Percentiles rank a stretch among this genome's conserved stretches.
phyloP scores from a whole-genome alignment of 805 yeast genomes.

The Saccharomycopsis guyanensis region DNA sequence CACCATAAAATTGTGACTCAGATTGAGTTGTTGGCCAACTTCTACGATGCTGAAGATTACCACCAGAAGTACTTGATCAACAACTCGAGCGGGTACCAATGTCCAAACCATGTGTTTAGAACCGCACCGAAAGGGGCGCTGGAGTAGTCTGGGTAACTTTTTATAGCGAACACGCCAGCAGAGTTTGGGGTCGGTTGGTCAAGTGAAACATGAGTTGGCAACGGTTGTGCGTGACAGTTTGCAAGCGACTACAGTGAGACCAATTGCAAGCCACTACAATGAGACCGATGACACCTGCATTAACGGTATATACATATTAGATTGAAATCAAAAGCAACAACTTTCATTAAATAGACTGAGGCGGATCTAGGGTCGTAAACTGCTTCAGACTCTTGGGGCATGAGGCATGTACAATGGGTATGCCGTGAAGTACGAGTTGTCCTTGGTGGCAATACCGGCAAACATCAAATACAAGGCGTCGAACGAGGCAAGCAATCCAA shows the following conservation, averaged over 20 bases:
- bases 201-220: too few relatives aligned
- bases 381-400: constrained; percentile 18
- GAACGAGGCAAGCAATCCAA: constrained; percentile 45
- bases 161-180: too few relatives aligned
- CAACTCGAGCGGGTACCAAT: constrained; percentile 82
- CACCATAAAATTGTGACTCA: constrained; percentile 58
- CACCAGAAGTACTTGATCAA: constrained; percentile 77
- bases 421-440: constrained; percentile 46
- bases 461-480: constrained; percentile 53
- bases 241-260: too few relatives aligned
- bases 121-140: constrained; percentile 16
- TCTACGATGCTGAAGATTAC: constrained; percentile 93
- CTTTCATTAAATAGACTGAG: neutral
- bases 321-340: too few relatives aligned
- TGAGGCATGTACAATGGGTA: constrained; percentile 19
- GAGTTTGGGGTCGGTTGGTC: too few relatives aligned
- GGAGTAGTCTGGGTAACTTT: too few relatives aligned
- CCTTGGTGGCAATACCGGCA: constrained; percentile 51
- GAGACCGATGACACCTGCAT: too few relatives aligned
- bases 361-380: too few relatives aligned
- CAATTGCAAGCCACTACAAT: too few relatives aligned
- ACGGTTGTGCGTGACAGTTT: too few relatives aligned
- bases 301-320: too few relatives aligned
- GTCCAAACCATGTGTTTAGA: constrained; percentile 83
- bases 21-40: constrained; percentile 58